Percentiles rank a stretch among this genome's conserved stretches.
These are phyloP conservation scores for Lactarius hengduanensis DNA, from an alignment of 768 basidiomycete species.

Conservation along the genomic window DNA sequence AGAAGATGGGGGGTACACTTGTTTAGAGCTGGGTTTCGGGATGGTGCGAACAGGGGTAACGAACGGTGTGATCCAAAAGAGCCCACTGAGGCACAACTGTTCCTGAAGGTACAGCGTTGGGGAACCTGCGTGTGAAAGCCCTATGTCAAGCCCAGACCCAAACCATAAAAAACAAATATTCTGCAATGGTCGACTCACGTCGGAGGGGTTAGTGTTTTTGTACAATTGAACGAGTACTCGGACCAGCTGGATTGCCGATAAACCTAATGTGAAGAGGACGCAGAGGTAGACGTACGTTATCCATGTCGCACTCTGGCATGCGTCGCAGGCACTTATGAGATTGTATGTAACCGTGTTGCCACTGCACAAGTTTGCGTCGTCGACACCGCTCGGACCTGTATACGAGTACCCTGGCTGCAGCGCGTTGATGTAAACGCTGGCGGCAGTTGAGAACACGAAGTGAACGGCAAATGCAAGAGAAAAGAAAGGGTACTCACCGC, in stretches of 20 bases:
- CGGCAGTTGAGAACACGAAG: not conserved
- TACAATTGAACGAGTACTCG: conserved; percentile 9
- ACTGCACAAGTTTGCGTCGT: conserved; percentile 16
- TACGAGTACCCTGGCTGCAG: too few relatives aligned
- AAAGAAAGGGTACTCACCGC: conserved; percentile 3
- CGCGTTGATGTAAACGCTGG: conserved; percentile 11
- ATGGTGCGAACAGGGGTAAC: not conserved
- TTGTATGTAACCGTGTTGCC: conserved; percentile 20
- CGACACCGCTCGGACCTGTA: not conserved
- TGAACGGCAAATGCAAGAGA: not conserved
- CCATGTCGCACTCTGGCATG: conserved; percentile 6
- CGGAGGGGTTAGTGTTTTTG: not conserved
- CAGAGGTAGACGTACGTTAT: not conserved
- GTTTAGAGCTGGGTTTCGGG: not conserved
- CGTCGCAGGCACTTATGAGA: conserved; percentile 22
- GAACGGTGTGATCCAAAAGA: conserved; percentile 2
- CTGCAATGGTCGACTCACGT: conserved; percentile 8
- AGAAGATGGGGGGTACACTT: not conserved
- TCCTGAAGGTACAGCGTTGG: conserved; percentile 2
- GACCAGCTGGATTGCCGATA: conserved; percentile 1
- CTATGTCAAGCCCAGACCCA: not conserved
- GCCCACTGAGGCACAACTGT: conserved; percentile 5
- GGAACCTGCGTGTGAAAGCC: not conserved
- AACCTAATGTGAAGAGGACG: not conserved
- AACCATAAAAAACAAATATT: too few relatives aligned